These are phyloP conservation scores for Harringtonia lauricola DNA, from an alignment of 2,329 filamentous ascomycete genomes.

Conservation along the genomic window DNA sequence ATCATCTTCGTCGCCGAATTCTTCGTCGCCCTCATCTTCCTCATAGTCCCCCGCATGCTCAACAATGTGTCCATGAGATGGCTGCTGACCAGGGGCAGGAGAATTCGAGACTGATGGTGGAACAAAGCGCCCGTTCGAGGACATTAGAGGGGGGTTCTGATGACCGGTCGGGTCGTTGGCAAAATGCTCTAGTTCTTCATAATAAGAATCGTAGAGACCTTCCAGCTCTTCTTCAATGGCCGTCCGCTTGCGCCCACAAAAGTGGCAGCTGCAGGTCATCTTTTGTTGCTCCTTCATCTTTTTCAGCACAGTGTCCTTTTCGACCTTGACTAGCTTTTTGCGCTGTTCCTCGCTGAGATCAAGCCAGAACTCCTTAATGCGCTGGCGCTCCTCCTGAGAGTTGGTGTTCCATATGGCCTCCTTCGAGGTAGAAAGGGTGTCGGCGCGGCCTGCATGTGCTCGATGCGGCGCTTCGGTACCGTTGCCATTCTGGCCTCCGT, in stretches of 20 bases:
- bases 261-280: slow-evolving; percentile 95
- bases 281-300: slow-evolving; percentile 99
- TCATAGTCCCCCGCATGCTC: slow-evolving; percentile 50
- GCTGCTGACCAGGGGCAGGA: slow-evolving; percentile 51
- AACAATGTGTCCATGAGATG: slow-evolving; percentile 64
- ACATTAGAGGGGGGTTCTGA: slow-evolving; percentile 61
- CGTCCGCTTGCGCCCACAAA: slow-evolving; percentile 90
- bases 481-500: slow-evolving; percentile 16
- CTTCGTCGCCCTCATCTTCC: slow-evolving; percentile 43
- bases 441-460: slow-evolving; percentile 10
- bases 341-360: slow-evolving; percentile 88
- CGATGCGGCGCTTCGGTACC: slow-evolving; percentile 7
- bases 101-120: slow-evolving; percentile 43
- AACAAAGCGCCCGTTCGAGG: slow-evolving; percentile 52
- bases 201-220: slow-evolving; percentile 96
- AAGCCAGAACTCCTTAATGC: slow-evolving; percentile 98
- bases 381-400: slow-evolving; percentile 85
- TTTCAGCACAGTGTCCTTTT: slow-evolving; percentile 93
- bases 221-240: slow-evolving; percentile 98
- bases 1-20: slow-evolving; percentile 40
- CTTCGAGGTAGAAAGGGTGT: slow-evolving; percentile 41
- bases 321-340: slow-evolving; percentile 90
- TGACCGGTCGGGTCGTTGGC: slow-evolving; percentile 59
- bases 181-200: slow-evolving; percentile 95
- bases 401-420: slow-evolving; percentile 98